Percentiles rank a stretch among this genome's conserved stretches.
phyloP scores from a whole-genome alignment of 108 stramenopile species.

The Fistulifera solaris region DNA sequence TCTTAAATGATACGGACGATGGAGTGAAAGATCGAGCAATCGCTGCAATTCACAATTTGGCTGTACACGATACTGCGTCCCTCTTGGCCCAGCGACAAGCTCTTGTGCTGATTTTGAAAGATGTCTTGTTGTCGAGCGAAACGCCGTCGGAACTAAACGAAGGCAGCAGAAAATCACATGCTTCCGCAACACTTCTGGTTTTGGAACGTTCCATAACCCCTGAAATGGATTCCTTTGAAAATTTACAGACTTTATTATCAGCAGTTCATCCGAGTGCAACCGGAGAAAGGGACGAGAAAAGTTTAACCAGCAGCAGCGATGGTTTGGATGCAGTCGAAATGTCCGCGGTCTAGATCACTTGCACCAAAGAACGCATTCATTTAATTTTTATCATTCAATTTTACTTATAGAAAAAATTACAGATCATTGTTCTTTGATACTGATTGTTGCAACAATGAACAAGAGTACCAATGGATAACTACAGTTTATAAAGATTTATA shows the following conservation, averaged over 20 bases:
- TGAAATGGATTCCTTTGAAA: constrained; percentile 26
- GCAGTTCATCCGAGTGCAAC: constrained; percentile 10
- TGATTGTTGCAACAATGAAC: too few relatives aligned
- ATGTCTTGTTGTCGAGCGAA: constrained; percentile 13
- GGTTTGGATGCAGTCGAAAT: too few relatives aligned
- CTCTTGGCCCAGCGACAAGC: constrained; percentile 25
- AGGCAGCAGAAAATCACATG: constrained; percentile 10
- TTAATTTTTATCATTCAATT: too few relatives aligned
- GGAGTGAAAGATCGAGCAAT: constrained; percentile 27
- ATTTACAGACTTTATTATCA: constrained; percentile 25
- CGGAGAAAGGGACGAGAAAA: too few relatives aligned
- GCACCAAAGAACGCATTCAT: too few relatives aligned
- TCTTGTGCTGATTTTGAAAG: constrained; percentile 32
- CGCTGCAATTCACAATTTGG: constrained; percentile 44
- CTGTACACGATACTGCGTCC: constrained; percentile 38
- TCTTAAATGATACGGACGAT: constrained; percentile 31
- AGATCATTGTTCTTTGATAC: too few relatives aligned
- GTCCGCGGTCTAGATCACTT: too few relatives aligned
- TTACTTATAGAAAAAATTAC: too few relatives aligned
- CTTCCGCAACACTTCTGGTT: constrained; percentile 32
- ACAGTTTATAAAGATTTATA: too few relatives aligned
- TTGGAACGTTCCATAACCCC: constrained; percentile 40
- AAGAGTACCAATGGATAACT: too few relatives aligned
- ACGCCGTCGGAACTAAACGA: constrained; percentile 5
- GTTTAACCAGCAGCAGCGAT: too few relatives aligned